Evolutionary conservation across 768 basidiomycete species (phyloP).

Genomic region (Tephrocybe sp.): DNA sequence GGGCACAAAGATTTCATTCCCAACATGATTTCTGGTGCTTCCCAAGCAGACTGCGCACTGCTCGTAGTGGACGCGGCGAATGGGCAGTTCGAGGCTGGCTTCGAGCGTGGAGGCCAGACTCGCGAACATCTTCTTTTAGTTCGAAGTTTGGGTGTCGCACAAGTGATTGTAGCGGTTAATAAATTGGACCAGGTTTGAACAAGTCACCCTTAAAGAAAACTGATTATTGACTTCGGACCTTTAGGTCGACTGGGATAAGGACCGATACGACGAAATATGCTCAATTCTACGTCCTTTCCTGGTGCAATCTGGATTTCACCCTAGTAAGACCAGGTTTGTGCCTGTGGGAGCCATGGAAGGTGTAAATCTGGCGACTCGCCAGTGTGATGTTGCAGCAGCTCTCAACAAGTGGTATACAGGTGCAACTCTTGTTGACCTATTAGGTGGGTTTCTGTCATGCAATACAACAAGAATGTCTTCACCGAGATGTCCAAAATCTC

Average conservation of each 20-base stretch:
- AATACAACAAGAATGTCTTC: background rate
- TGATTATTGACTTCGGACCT: background rate
- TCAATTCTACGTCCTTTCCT: conserved; percentile 77
- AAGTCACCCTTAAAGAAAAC: background rate
- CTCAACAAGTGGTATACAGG: conserved; percentile 82
- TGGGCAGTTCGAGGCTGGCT: conserved; percentile 96
- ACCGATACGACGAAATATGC: conserved; percentile 86
- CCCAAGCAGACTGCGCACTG: conserved; percentile 94
- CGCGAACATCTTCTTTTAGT: conserved; percentile 92
- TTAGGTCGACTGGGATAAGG: conserved; percentile 85
- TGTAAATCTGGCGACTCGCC: conserved; percentile 67
- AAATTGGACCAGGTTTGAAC: conserved; percentile 82
- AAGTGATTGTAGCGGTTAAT: conserved; percentile 91
- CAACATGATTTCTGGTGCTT: conserved; percentile 99
- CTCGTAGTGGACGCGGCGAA: conserved; percentile 88
- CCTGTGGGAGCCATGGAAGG: conserved; percentile 92
- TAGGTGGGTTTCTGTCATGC: conserved; percentile 58
- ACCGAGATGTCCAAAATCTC: background rate
- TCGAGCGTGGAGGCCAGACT: conserved; percentile 92
- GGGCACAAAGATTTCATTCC: conserved; percentile 98
- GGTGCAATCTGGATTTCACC: conserved; percentile 81
- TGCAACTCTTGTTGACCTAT: conserved; percentile 76
- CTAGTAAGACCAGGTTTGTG: conserved; percentile 77
- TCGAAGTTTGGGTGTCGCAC: conserved; percentile 87
- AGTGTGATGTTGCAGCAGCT: conserved; percentile 42